Evolutionary conservation across 495 filamentous ascomycete species (phyloP).

Genomic region (Trichoderma parareesei): DNA sequence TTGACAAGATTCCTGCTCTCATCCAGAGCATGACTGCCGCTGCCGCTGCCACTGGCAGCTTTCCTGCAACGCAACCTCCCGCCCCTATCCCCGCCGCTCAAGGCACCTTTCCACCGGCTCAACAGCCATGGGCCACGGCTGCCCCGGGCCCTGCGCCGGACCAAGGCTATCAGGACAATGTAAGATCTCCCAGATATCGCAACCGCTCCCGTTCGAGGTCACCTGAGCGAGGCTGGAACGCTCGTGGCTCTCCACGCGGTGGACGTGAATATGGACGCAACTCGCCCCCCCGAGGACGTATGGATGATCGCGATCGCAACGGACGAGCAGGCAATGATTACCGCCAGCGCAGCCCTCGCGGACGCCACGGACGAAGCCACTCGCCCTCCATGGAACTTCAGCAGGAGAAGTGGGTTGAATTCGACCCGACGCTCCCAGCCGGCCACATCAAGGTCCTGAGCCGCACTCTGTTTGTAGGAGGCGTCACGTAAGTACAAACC

Average conservation of each 20-base stretch:
- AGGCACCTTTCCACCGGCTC: neutral
- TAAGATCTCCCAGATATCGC: slow-evolving; percentile 53
- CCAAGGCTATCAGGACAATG: slow-evolving; percentile 39
- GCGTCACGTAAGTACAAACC: slow-evolving; percentile 66
- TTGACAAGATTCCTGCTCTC: slow-evolving; percentile 40
- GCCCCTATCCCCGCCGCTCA: slow-evolving; percentile 20
- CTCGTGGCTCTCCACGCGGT: slow-evolving; percentile 28
- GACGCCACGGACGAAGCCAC: slow-evolving; percentile 54
- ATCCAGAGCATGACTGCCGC: slow-evolving; percentile 34
- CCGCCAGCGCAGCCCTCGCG: slow-evolving; percentile 73
- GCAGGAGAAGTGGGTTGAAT: slow-evolving; percentile 67
- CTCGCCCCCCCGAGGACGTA: slow-evolving; percentile 48
- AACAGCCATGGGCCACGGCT: slow-evolving; percentile 13
- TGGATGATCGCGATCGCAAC: slow-evolving; percentile 45
- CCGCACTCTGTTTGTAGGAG: slow-evolving; percentile 91
- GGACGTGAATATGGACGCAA: slow-evolving; percentile 35
- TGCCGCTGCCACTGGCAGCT: slow-evolving; percentile 17
- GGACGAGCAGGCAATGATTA: slow-evolving; percentile 55
- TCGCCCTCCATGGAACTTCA: slow-evolving; percentile 31
- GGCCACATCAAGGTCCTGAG: slow-evolving; percentile 88
- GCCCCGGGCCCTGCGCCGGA: slow-evolving; percentile 18
- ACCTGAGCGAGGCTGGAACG: slow-evolving; percentile 58
- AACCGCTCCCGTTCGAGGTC: slow-evolving; percentile 67
- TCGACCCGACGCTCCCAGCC: slow-evolving; percentile 63
- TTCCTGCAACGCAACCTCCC: slow-evolving; percentile 16